These are phyloP conservation scores for Trichosporon faecale DNA, from an alignment of 1,284 basidiomycete species.

Conservation along the genomic window DNA sequence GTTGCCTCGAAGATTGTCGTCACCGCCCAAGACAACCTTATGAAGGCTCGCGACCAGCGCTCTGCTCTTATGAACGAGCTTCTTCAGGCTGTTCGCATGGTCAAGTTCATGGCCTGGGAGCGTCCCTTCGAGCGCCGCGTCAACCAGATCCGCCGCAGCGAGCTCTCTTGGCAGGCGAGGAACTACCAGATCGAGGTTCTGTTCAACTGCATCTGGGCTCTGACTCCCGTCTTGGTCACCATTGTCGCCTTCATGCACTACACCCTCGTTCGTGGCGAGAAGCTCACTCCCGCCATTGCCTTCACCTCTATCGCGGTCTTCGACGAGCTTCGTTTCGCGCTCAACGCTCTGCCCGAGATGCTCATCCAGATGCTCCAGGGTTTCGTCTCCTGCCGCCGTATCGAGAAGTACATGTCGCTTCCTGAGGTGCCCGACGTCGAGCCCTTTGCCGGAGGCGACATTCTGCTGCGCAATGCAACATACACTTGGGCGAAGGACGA, in stretches of 20 bases:
- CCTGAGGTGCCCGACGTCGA: slow-evolving; percentile 65
- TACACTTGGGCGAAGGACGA: slow-evolving; percentile 82
- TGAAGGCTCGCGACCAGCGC: slow-evolving; percentile 87
- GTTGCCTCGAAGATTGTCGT: slow-evolving; percentile 81
- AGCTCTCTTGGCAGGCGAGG: slow-evolving; percentile 75
- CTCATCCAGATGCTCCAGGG: slow-evolving; percentile 80
- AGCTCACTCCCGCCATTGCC: slow-evolving; percentile 76
- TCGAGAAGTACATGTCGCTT: slow-evolving; percentile 78
- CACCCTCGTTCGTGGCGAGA: slow-evolving; percentile 58
- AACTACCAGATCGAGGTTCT: slow-evolving; percentile 82
- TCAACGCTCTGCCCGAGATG: slow-evolving; percentile 83
- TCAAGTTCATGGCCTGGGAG: slow-evolving; percentile 97
- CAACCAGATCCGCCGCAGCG: slow-evolving; percentile 68
- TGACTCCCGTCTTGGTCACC: slow-evolving; percentile 50
- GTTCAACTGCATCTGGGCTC: slow-evolving; percentile 74
- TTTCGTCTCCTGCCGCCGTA: slow-evolving; percentile 80
- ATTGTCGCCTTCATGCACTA: slow-evolving; percentile 60
- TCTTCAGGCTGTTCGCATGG: slow-evolving; percentile 84
- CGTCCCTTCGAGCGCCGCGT: slow-evolving; percentile 78
- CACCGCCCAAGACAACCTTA: slow-evolving; percentile 76
- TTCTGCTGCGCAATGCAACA: slow-evolving; percentile 76
- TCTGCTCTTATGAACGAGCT: slow-evolving; percentile 92
- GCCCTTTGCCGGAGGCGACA: slow-evolving; percentile 57
- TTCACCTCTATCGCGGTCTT: slow-evolving; percentile 75
- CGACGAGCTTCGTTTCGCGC: slow-evolving; percentile 66